These are phyloP conservation scores for Castanospermum australe DNA, from an alignment of 306 rosid species.

Conservation along the genomic window DNA sequence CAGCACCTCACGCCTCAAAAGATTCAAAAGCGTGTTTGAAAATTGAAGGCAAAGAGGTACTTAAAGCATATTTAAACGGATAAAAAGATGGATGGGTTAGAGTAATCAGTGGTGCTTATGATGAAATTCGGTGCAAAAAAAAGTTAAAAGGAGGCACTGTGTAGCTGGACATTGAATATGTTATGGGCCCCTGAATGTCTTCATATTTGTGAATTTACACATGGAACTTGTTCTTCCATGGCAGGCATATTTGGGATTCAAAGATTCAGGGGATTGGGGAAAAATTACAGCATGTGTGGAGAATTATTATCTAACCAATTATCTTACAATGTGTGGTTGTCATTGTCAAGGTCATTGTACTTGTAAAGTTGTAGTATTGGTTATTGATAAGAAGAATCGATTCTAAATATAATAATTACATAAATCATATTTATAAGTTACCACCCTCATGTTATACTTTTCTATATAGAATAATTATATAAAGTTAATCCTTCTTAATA, in stretches of 20 bases:
- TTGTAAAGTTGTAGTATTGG: background rate
- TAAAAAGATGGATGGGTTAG: constrained; percentile 8
- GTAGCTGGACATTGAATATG: background rate
- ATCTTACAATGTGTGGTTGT: background rate
- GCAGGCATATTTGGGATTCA: background rate
- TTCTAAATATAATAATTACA: background rate
- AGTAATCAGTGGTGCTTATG: constrained; percentile 35
- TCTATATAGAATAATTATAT: background rate
- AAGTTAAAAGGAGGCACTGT: constrained; percentile 6
- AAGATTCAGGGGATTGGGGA: background rate
- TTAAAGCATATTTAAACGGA: constrained; percentile 25
- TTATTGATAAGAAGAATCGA: background rate
- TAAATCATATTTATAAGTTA: background rate
- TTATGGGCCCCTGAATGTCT: constrained; percentile 31
- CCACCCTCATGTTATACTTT: background rate
- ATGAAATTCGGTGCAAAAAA: constrained; percentile 48
- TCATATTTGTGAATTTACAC: constrained; percentile 1
- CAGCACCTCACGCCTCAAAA: constrained; percentile 53
- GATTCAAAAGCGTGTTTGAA: constrained; percentile 39
- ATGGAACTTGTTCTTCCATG: background rate
- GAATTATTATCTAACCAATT: background rate
- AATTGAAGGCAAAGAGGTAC: constrained; percentile 11
- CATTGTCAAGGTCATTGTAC: background rate
- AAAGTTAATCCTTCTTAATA: background rate
- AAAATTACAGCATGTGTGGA: background rate